A percentile compares a stretch with the other conserved stretches of the same genome.
phyloP scores from a whole-genome alignment of 331 rosid species.

The Stylosanthes scabra region DNA sequence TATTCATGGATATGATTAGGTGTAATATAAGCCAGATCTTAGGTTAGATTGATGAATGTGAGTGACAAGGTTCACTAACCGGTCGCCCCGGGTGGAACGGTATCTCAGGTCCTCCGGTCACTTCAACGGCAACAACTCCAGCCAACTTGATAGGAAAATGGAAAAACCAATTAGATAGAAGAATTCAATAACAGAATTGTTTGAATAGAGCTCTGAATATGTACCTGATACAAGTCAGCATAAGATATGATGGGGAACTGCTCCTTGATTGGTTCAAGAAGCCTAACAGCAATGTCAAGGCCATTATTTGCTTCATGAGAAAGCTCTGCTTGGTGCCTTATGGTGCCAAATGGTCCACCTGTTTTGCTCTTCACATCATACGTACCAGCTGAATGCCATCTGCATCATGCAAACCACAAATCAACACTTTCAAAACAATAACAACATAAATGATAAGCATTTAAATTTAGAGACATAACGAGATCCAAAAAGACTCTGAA shows the following conservation, averaged over 20 bases:
- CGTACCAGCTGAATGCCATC: constrained; percentile 83
- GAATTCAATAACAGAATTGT: background rate
- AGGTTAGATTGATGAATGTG: too few species aligned
- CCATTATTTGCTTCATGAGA: constrained; percentile 66
- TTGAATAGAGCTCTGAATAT: background rate
- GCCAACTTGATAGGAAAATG: constrained; percentile 51
- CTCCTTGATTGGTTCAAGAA: constrained; percentile 61
- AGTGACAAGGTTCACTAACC: constrained; percentile 21
- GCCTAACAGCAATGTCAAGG: constrained; percentile 62
- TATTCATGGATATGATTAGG: too few species aligned
- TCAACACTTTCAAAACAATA: background rate
- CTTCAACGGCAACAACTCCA: constrained; percentile 68
- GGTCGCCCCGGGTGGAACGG: constrained; percentile 38
- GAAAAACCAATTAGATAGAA: background rate
- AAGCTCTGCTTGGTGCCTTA: constrained; percentile 59
- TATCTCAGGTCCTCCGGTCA: constrained; percentile 65
- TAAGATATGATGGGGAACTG: constrained; percentile 58
- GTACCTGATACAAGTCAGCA: constrained; percentile 67
- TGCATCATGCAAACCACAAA: constrained; percentile 13
- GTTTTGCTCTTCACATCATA: constrained; percentile 56
- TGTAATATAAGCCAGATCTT: too few species aligned
- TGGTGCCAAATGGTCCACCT: constrained; percentile 70
- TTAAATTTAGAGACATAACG: too few species aligned
- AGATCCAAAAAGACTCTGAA: too few species aligned
- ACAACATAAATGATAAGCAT: background rate